phyloP scores from a whole-genome alignment of 805 yeast species.

The Pichia occidentalis region DNA sequence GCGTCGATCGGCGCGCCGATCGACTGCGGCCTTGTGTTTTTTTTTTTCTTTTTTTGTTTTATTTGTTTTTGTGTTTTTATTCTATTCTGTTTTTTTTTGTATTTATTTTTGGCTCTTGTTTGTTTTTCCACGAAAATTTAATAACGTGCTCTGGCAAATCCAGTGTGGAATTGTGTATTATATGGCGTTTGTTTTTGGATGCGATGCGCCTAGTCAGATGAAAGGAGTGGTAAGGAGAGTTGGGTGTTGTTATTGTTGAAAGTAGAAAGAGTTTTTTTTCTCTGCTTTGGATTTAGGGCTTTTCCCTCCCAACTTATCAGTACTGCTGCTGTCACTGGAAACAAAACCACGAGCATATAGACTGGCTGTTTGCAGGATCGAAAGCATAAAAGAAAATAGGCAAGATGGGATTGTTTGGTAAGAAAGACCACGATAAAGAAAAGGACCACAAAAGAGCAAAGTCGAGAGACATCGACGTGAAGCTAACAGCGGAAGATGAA shows the following conservation, averaged over 20 bases:
- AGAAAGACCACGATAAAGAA: conserved; percentile 24
- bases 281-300: neutral
- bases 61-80: too few relatives aligned
- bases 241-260: conserved; percentile 9
- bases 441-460: conserved; percentile 4
- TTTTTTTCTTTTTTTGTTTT: neutral
- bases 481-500: conserved; percentile 45
- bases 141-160: too few relatives aligned
- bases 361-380: too few relatives aligned
- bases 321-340: neutral
- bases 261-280: conserved; percentile 3
- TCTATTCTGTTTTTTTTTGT: too few relatives aligned
- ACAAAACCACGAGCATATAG: neutral
- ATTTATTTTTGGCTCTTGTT: too few relatives aligned
- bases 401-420: conserved; percentile 43
- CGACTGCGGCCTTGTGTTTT: too few relatives aligned
- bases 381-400: too few relatives aligned
- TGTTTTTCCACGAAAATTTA: too few relatives aligned
- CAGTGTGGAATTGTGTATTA: too few relatives aligned
- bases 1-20: conserved; percentile 1
- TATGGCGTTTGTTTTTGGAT: too few relatives aligned
- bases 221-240: conserved; percentile 8
- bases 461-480: conserved; percentile 25
- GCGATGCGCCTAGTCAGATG: too few relatives aligned
- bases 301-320: neutral